These are phyloP conservation scores for Vitis hybrid DNA, from an alignment of 177 flowering plant genomes.

Conservation along the genomic window DNA sequence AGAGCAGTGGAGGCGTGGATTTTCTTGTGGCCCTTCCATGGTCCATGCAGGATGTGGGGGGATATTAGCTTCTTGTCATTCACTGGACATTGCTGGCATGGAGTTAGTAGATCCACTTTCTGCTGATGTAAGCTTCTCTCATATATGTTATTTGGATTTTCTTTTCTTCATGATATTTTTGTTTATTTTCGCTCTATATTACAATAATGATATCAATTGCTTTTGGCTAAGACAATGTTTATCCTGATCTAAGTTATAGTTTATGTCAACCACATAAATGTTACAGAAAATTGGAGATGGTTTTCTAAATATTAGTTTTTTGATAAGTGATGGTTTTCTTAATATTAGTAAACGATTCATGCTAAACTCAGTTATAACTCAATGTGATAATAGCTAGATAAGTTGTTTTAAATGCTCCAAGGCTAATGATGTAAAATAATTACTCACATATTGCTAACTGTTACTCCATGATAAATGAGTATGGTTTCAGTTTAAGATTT, in stretches of 20 bases:
- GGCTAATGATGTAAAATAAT: no score
- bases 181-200: background rate
- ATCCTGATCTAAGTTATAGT: background rate
- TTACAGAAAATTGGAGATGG: no score
- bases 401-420: no score
- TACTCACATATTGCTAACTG: background rate
- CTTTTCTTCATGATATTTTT: slow-evolving; percentile 3
- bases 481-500: background rate
- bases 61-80: slow-evolving; percentile 80
- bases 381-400: no score
- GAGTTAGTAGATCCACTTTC: slow-evolving; percentile 89
- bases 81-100: slow-evolving; percentile 89
- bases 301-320: no score
- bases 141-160: background rate
- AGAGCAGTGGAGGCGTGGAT: slow-evolving; percentile 89
- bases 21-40: slow-evolving; percentile 92
- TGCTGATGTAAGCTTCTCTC: slow-evolving; percentile 62
- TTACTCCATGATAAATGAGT: background rate
- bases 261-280: background rate
- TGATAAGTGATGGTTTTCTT: no score
- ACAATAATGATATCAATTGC: background rate
- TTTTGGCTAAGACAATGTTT: background rate
- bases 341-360: no score
- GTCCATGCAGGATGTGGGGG: slow-evolving; percentile 99
- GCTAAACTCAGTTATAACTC: no score